Conservation (phyloP, 352 stramenopile species). For the Globisporangium camurandrum region DNA sequence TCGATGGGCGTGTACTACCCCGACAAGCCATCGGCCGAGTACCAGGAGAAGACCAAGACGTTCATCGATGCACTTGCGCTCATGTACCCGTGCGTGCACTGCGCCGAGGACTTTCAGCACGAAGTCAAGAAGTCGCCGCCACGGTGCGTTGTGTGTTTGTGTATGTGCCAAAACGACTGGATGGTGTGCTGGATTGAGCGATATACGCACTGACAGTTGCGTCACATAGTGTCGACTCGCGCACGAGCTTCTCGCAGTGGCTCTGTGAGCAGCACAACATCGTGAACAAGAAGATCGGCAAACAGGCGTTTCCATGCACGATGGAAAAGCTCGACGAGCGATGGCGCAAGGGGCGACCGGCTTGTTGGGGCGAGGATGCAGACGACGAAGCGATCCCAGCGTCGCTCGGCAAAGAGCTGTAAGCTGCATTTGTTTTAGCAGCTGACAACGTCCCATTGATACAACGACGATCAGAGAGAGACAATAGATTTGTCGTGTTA, state of each 20-base stretch:
- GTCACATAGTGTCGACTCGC: slow-evolving; percentile 85
- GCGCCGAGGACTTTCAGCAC: slow-evolving; percentile 92
- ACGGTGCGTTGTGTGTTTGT: slow-evolving; percentile 35
- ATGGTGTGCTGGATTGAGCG: too few relatives aligned
- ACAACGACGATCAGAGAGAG: too few relatives aligned
- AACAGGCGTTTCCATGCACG: slow-evolving; percentile 90
- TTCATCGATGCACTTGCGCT: slow-evolving; percentile 90
- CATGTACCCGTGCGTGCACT: slow-evolving; percentile 93
- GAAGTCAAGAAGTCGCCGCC: slow-evolving; percentile 90
- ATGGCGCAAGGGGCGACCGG: slow-evolving; percentile 89
- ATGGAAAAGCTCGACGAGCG: slow-evolving; percentile 91
- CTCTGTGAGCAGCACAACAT: slow-evolving; percentile 97
- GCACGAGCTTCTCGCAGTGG: slow-evolving; percentile 92
- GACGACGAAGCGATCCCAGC: slow-evolving; percentile 22
- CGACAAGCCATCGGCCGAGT: slow-evolving; percentile 87
- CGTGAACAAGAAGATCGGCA: slow-evolving; percentile 96
- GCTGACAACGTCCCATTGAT: background rate
- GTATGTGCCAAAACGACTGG: too few relatives aligned
- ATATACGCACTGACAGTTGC: too few relatives aligned
- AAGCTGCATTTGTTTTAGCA: background rate
- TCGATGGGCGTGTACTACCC: slow-evolving; percentile 96
- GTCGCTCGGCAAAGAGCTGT: slow-evolving; percentile 15
- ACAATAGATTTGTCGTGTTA: background rate
- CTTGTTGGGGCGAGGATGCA: slow-evolving; percentile 72
- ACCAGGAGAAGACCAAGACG: slow-evolving; percentile 83